Evolutionary conservation across 2,329 filamentous ascomycete genomes (phyloP).

Genomic region (Paraphoma chrysanthemicola): DNA sequence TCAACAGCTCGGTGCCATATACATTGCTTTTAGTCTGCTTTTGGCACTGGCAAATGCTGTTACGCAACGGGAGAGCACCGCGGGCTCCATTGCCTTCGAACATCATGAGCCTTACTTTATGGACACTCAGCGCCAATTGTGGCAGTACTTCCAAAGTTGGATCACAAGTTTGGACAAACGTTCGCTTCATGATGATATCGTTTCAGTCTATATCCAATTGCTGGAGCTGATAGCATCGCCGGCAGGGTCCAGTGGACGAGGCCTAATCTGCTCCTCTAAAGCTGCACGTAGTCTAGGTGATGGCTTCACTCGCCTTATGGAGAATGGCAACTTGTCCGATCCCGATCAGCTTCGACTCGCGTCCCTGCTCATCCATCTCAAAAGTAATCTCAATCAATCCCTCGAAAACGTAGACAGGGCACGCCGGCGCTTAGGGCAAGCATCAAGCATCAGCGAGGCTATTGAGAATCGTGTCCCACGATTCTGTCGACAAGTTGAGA

Average conservation of each 20-base stretch:
- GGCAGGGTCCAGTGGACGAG: not conserved
- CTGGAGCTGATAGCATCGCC: constrained; percentile 24
- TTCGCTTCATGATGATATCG: constrained; percentile 25
- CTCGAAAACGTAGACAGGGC: not conserved
- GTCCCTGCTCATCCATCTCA: constrained; percentile 27
- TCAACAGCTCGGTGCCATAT: constrained; percentile 30
- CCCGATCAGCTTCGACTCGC: constrained; percentile 34
- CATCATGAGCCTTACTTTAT: constrained; percentile 33
- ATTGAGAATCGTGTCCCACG: constrained; percentile 23
- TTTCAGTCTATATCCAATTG: constrained; percentile 30
- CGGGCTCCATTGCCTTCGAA: constrained; percentile 12
- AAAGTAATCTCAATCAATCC: constrained; percentile 6
- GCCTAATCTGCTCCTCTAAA: constrained; percentile 23
- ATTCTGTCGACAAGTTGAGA: constrained; percentile 26
- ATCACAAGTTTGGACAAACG: constrained; percentile 12
- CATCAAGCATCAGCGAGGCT: constrained; percentile 13
- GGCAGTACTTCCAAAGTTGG: constrained; percentile 34
- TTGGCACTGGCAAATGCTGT: constrained; percentile 18
- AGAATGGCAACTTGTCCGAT: constrained; percentile 21
- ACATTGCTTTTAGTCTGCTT: constrained; percentile 36
- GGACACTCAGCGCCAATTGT: constrained; percentile 32
- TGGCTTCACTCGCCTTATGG: constrained; percentile 28
- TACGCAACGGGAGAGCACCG: not conserved
- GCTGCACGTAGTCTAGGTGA: constrained; percentile 22
- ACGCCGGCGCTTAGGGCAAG: constrained; percentile 7